Evolutionary conservation across 2,329 filamentous ascomycete species (phyloP), one percentile per base, ranked within the genome.

Genomic region (Cercospora brassicicola): DNA sequence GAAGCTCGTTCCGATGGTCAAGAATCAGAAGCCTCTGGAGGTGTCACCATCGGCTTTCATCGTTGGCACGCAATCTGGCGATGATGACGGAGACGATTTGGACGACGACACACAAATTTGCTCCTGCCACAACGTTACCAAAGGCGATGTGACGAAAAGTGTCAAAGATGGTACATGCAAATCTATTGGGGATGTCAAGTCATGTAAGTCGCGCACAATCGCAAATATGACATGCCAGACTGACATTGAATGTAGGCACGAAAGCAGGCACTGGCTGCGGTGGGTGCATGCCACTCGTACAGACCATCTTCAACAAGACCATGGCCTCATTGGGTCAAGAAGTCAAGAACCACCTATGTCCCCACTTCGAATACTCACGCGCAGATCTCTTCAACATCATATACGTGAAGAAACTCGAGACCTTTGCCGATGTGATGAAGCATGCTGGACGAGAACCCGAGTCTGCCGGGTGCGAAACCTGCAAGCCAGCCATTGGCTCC

Each of bases 251-350:
- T 15, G 13, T 36, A 59, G 55, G 55, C 82, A 97, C 93, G 15
- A 97, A 97, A 79, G 93, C 93, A 18, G 93, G 93, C 48, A 96
- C 92, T 0, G 93, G 93, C 2, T 97, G 93, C 76, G 93, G 93
- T 72, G 93, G 93, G 7, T 97, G 93, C 77, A 89, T 97, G 87
- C 93, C 93, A 5, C 86, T 97, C 4, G 91, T 96, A 2, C 92
- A 92, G 65, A 90, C 89, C 71, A 96, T 97, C 76, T 96, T 96
- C 86, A 95, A 94, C 84, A 90, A 90, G 78, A 90, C 92, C 31
- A 94, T 97, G 91, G 84, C 88, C 57, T 88, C 88, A 10, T 91
- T 95, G 89, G 93, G 93, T 64, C 88, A 93, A 70, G 92, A 96
- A 78, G 90, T 97, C 66, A 92, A 91, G 74, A 96, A 97, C 79